Percentiles rank a stretch among this genome's conserved stretches.
Evolutionary conservation across 1,284 basidiomycete genomes (phyloP).

Genomic region (Trichosporon asahii): DNA sequence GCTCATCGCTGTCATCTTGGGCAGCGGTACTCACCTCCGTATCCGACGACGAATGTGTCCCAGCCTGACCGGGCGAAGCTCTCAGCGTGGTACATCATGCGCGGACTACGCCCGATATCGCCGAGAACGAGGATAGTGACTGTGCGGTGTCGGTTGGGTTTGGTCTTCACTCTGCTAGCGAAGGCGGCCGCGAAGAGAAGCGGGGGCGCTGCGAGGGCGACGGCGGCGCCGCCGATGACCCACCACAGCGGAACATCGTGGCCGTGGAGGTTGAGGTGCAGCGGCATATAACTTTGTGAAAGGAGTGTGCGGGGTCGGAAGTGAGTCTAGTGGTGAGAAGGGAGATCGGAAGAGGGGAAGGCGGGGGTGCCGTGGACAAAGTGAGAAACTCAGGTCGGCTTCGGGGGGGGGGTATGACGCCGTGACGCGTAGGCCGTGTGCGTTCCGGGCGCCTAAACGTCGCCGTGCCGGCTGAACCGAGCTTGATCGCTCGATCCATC

Average conservation of each 20-base stretch:
- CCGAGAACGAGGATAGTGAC: slow-evolving; percentile 89
- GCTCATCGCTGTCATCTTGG: background rate
- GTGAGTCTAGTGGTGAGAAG: background rate
- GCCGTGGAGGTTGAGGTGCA: background rate
- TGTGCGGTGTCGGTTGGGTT: slow-evolving; percentile 44
- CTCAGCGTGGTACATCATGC: slow-evolving; percentile 98
- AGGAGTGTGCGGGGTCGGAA: background rate
- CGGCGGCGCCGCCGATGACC: slow-evolving; percentile 15
- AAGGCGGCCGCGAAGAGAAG: slow-evolving; percentile 16
- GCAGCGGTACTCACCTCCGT: slow-evolving; percentile 62
- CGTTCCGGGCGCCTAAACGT: background rate
- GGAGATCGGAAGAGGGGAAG: background rate
- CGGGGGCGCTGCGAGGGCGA: slow-evolving; percentile 15
- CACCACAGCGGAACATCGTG: slow-evolving; percentile 13
- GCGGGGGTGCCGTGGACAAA: background rate
- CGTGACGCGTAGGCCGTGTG: slow-evolving; percentile 5
- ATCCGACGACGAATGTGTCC: slow-evolving; percentile 78
- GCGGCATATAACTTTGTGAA: background rate
- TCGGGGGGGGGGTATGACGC: slow-evolving; percentile 1
- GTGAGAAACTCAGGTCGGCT: slow-evolving; percentile 6
- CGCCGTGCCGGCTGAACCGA: slow-evolving; percentile 1
- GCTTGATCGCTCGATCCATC: background rate
- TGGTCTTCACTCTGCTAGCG: slow-evolving; percentile 14
- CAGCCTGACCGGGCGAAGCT: slow-evolving; percentile 81
- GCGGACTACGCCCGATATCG: slow-evolving; percentile 89